Conservation (phyloP, 2,329 filamentous ascomycete species). For the Sordariomycetes sp. region DNA sequence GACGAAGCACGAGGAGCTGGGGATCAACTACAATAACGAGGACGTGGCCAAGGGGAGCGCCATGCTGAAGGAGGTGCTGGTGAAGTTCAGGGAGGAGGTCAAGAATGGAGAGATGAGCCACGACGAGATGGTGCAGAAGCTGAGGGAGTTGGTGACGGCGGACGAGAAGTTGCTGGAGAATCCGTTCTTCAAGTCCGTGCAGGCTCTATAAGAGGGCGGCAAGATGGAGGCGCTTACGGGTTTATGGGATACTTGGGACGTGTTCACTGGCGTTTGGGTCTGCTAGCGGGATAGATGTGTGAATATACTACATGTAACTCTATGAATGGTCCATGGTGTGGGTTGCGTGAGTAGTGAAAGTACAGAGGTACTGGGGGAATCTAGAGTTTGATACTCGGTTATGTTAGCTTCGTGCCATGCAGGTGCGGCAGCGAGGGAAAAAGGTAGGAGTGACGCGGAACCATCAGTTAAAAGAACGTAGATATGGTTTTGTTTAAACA, state of each 20-base stretch:
- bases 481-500: conserved; percentile 4
- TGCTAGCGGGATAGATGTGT: not conserved
- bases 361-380: not conserved
- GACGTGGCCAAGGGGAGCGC: conserved; percentile 84
- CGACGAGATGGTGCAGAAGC: conserved; percentile 65
- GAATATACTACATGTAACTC: not conserved
- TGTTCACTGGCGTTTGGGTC: not conserved
- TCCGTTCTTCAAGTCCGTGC: conserved; percentile 60
- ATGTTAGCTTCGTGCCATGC: not conserved
- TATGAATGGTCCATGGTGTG: no score
- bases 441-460: not conserved
- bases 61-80: conserved; percentile 71
- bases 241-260: not conserved
- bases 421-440: not conserved
- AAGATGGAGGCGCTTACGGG: not conserved
- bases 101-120: conserved; percentile 49
- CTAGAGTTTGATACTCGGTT: not conserved
- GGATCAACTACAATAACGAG: conserved; percentile 59
- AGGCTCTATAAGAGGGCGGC: conserved; percentile 33
- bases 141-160: conserved; percentile 68
- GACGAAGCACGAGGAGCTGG: conserved; percentile 56
- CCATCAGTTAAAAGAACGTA: conserved; percentile 5
- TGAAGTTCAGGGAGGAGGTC: conserved; percentile 76
- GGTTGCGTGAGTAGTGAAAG: not conserved
- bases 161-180: conserved; percentile 56